phyloP scores from a whole-genome alignment of 1,284 basidiomycete species.

The Takashimella tepidaria region DNA sequence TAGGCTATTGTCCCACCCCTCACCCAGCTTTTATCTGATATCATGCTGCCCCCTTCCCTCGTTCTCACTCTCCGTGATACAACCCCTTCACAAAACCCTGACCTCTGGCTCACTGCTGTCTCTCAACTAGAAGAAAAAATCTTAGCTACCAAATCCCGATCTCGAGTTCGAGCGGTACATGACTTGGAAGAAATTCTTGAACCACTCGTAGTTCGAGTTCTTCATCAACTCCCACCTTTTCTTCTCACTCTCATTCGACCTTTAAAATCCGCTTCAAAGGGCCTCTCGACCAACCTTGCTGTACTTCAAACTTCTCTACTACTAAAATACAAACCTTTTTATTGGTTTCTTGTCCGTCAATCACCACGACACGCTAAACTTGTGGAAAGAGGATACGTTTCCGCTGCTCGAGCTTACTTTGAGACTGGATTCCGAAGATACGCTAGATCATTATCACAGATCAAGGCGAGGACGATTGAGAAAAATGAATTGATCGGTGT shows the following conservation, averaged over 20 bases:
- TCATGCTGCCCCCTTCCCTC: constrained; percentile 76
- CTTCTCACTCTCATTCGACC: constrained; percentile 78
- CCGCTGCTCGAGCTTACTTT: constrained; percentile 81
- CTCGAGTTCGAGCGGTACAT: constrained; percentile 69
- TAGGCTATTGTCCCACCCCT: constrained; percentile 85
- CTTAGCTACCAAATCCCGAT: constrained; percentile 60
- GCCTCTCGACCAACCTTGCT: constrained; percentile 82
- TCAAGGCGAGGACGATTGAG: constrained; percentile 57
- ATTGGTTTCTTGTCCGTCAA: constrained; percentile 77
- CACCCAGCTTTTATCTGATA: constrained; percentile 68
- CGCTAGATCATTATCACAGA: constrained; percentile 67
- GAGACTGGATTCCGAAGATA: constrained; percentile 95
- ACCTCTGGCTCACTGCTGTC: constrained; percentile 77
- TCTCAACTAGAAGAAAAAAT: constrained; percentile 72
- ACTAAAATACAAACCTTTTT: constrained; percentile 77
- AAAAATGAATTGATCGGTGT: constrained; percentile 39
- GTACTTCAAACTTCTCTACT: constrained; percentile 85
- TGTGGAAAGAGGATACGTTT: constrained; percentile 80
- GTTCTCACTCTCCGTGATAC: constrained; percentile 78
- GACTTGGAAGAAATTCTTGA: constrained; percentile 78
- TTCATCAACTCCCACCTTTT: constrained; percentile 81
- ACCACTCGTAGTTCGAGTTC: constrained; percentile 75
- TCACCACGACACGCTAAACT: constrained; percentile 78
- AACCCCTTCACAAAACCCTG: constrained; percentile 57
- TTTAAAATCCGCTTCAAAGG: constrained; percentile 60